Evolutionary conservation across 2,329 filamentous ascomycete species (phyloP), one percentile per base, ranked within the genome.

Genomic region (Cordyceps cicadae): DNA sequence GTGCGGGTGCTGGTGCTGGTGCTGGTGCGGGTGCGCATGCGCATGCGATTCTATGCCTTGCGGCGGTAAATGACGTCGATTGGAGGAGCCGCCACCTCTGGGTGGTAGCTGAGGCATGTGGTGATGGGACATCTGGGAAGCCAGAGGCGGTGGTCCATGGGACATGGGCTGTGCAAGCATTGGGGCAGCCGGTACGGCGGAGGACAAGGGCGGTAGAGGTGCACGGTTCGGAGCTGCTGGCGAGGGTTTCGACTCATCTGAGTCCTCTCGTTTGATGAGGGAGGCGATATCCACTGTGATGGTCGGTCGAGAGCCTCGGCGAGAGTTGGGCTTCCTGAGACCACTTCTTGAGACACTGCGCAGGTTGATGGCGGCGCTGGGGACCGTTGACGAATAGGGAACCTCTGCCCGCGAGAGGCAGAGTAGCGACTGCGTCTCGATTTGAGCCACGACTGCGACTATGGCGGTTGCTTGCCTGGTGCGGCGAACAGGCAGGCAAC

Each of bases 201-300:
- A 37, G 19, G 59, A 45, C 26, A 49, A 39, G 8, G 12, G 29
- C 14, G 12, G n/a, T 74, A 69, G 65, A 74, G 74, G 69, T 79
- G 77, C 64, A 26, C 39, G 49, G 32, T 60, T 48, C n/a, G 57
- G 48, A 19, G 43, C 50, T 60, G 39, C 17, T 19, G 49, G 41
- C 29, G 26, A 12, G 19, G 46, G 11, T 75, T 75, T 68, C 74
- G 87, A 86, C 82, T 89, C 87, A 82, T 86, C 79, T 76, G 87
- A 87, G 82, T 86, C 86, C 72, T 85, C 79, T 72, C 81, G 83
- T 82, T 92, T 90, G 76, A 96, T 84, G 67, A 96, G 84, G 67
- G 88, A 87, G 76, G 89, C 86, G 88, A 96, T 95, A 92, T 96
- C 92, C 92, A 96, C 87, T 84, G 81, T 92, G 85, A 80, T 84